These are phyloP conservation scores for Batkoa obscura DNA, from an alignment of 371 early-diverging fungal genomes.

Conservation along the genomic window DNA sequence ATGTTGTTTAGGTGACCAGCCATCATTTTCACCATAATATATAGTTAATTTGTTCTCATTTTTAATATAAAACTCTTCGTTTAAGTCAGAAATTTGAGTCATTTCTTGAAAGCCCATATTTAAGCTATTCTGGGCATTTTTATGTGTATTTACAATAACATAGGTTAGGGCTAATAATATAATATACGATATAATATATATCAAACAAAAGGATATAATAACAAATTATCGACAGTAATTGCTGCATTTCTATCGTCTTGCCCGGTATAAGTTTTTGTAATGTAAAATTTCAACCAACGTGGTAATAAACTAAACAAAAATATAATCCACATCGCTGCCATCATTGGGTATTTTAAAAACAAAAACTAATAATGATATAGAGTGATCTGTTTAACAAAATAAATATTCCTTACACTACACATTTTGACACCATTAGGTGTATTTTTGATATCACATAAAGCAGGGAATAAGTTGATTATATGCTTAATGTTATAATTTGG, in stretches of 20 bases:
- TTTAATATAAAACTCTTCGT: neutral
- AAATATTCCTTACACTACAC: neutral
- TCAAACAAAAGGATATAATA: constrained; percentile 6
- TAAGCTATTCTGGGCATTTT: neutral
- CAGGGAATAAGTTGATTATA: neutral
- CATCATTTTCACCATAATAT: constrained; percentile 1
- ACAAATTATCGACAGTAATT: neutral
- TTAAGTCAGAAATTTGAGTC: neutral
- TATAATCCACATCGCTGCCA: neutral
- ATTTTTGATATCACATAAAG: neutral
- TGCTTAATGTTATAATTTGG: constrained; percentile 1
- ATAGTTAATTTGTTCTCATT: neutral
- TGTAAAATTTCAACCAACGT: neutral
- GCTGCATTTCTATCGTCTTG: neutral
- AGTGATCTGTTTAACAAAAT: neutral
- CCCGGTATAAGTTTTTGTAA: neutral
- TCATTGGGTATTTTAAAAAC: neutral
- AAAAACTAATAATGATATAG: neutral
- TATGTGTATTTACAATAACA: neutral
- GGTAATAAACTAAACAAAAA: neutral
- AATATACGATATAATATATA: neutral
- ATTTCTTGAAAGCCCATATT: constrained; percentile 1
- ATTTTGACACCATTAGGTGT: neutral
- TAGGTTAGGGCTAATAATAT: neutral
- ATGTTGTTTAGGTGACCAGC: neutral